These are phyloP conservation scores for Graphiopsis chlorocephala DNA, from an alignment of 2,329 filamentous ascomycete species.

Conservation along the genomic window DNA sequence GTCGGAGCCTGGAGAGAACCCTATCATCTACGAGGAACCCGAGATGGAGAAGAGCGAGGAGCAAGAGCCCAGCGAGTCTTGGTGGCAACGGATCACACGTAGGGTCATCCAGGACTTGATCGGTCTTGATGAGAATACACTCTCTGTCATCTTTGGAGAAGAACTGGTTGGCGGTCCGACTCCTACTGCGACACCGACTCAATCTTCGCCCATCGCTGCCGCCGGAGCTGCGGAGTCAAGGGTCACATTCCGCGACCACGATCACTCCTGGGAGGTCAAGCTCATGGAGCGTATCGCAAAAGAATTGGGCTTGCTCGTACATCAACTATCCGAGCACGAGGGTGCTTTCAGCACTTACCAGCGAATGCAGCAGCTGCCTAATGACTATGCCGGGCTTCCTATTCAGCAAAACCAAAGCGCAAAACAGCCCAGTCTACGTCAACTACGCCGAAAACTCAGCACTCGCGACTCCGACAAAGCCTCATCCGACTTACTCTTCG, in stretches of 20 bases:
- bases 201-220: conserved; percentile 32
- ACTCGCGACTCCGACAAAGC: conserved; percentile 11
- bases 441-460: conserved; percentile 24
- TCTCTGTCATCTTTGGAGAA: conserved; percentile 87
- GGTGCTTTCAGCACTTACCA: conserved; percentile 84
- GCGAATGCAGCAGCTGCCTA: conserved; percentile 65
- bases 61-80: conserved; percentile 53
- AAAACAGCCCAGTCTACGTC: conserved; percentile 23
- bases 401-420: conserved; percentile 17
- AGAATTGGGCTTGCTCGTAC: conserved; percentile 80
- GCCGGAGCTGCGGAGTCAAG: conserved; percentile 28
- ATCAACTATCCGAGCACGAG: conserved; percentile 80
- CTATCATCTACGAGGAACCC: conserved; percentile 24
- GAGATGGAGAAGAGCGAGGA: conserved; percentile 27
- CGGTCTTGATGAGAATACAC: conserved; percentile 80
- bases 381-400: conserved; percentile 68
- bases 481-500: conserved; percentile 29
- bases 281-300: conserved; percentile 80
- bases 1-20: conserved; percentile 23
- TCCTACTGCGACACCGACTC: conserved; percentile 28
- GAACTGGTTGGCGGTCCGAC: conserved; percentile 52
- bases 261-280: conserved; percentile 66
- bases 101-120: conserved; percentile 86
- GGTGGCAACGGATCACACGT: conserved; percentile 78
- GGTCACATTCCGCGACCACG: conserved; percentile 36